These are phyloP conservation scores for Priceomyces haplophilus DNA, from an alignment of 805 yeast species.

Conservation along the genomic window DNA sequence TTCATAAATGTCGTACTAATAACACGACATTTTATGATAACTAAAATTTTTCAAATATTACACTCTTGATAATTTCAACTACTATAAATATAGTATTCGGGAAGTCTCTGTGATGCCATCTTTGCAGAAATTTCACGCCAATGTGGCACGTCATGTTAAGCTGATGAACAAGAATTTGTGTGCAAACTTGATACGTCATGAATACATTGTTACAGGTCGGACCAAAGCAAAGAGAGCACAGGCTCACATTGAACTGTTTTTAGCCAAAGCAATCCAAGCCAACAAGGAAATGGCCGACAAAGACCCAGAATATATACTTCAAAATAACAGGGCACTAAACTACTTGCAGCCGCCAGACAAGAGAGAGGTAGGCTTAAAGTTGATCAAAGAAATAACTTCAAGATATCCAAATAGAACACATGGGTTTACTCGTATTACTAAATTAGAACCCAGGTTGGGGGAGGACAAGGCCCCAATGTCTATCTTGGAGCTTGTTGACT, in stretches of 20 bases:
- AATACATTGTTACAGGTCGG: conserved; percentile 40
- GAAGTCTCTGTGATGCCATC: conserved; percentile 31
- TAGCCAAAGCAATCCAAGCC: conserved; percentile 29
- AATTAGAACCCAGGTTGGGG: conserved; percentile 79
- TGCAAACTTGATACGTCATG: conserved; percentile 44
- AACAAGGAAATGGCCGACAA: conserved; percentile 18
- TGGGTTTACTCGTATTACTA: conserved; percentile 84
- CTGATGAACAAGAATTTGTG: conserved; percentile 44
- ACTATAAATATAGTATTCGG: not conserved
- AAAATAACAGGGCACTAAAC: conserved; percentile 16
- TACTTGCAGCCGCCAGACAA: conserved; percentile 50
- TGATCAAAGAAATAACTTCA: conserved; percentile 60
- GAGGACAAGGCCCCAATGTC: conserved; percentile 87
- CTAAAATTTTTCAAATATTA: conserved; percentile 1
- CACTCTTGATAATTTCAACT: no score
- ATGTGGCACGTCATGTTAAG: conserved; percentile 41
- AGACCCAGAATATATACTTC: conserved; percentile 12
- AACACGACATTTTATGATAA: not conserved
- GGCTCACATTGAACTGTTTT: conserved; percentile 36
- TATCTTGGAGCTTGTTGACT: conserved; percentile 79
- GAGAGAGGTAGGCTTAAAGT: conserved; percentile 49
- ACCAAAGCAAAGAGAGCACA: conserved; percentile 46
- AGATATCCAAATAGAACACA: conserved; percentile 64
- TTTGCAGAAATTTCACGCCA: conserved; percentile 39
- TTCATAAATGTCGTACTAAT: conserved; percentile 1